Conservation (phyloP, 1,139 yeast genomes). For the Yamadazyma spencermartinsiae region DNA sequence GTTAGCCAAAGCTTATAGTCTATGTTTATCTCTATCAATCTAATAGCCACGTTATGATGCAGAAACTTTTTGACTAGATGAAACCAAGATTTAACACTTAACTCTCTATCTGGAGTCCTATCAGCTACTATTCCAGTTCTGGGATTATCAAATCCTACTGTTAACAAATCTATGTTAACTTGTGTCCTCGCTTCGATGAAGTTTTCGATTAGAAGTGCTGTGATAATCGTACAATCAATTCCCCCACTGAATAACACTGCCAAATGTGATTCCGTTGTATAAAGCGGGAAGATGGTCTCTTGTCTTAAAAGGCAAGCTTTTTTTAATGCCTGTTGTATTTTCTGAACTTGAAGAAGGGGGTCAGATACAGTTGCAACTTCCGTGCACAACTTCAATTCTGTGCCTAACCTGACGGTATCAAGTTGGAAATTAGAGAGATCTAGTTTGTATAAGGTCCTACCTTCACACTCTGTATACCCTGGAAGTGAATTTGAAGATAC, state of each 20-base stretch:
- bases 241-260: constrained; percentile 92
- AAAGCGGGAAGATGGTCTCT: constrained; percentile 58
- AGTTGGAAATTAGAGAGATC: constrained; percentile 22
- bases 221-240: constrained; percentile 82
- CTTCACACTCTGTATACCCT: constrained; percentile 51
- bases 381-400: background rate
- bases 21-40: constrained; percentile 68
- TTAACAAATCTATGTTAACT: constrained; percentile 61
- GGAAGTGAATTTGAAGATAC: constrained; percentile 48
- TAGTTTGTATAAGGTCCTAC: constrained; percentile 43
- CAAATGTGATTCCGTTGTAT: constrained; percentile 36
- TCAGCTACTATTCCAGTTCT: constrained; percentile 61
- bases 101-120: constrained; percentile 78
- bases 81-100: constrained; percentile 65
- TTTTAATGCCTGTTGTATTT: constrained; percentile 11
- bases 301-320: constrained; percentile 39
- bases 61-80: constrained; percentile 46
- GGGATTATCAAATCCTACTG: constrained; percentile 94
- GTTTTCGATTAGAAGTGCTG: constrained; percentile 43
- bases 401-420: constrained; percentile 5
- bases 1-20: constrained; percentile 62
- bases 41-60: constrained; percentile 30
- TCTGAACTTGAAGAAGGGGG: background rate
- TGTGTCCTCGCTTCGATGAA: constrained; percentile 9
- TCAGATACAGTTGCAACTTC: background rate